Evolutionary conservation across 2,329 filamentous ascomycete genomes (phyloP), one percentile per base, ranked within the genome.

Genomic region (Curvularia sp.): DNA sequence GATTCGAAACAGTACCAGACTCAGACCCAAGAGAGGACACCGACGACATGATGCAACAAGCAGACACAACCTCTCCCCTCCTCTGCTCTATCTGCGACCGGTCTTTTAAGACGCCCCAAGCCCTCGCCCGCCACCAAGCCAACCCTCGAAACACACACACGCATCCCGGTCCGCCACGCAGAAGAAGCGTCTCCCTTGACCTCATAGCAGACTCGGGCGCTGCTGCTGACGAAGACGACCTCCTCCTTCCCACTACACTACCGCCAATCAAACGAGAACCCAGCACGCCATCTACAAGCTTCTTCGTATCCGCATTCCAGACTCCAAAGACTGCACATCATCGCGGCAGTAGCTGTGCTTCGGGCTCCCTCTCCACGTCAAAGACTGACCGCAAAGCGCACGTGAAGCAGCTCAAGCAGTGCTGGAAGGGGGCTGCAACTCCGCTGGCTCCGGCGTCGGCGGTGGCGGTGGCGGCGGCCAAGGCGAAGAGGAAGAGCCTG

Each of bases 241-340:
- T 53, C 36, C 55, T 57, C 21, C 6, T 25, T 23, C 3, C 53
- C 6, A 34, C 49, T 8, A 49, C 52, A 2, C 60, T 57, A 7
- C 45, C 59, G 1, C 46, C 42, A 41, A 70, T 72, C 38, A 71
- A 72, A 47, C 67, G 61, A 47, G 71, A 76, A 49, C 53, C 63
- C 32, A 51, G 48, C 23, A 66, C 64, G 2, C 63, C 66, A 0
- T 60, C 59, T 13, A 50, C 46, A 7, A 55, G 43, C 21, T 49
- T 67, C 30, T 61, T 65, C 36, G 61, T 60, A 53, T 57, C 56
- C 18, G 57, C 58, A 0, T 41, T 61, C 25, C 61, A 63, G 12
- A 71, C 68, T 2, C 70, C 69, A 2, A 51, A 39, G 1, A 41
- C n/a, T n/a, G n/a, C n/a, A n/a, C n/a, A n/a, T n/a, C n/a, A n/a